These are phyloP conservation scores for Oldenlandia corymbosa DNA, from an alignment of 257 asterid genomes.

Conservation along the genomic window DNA sequence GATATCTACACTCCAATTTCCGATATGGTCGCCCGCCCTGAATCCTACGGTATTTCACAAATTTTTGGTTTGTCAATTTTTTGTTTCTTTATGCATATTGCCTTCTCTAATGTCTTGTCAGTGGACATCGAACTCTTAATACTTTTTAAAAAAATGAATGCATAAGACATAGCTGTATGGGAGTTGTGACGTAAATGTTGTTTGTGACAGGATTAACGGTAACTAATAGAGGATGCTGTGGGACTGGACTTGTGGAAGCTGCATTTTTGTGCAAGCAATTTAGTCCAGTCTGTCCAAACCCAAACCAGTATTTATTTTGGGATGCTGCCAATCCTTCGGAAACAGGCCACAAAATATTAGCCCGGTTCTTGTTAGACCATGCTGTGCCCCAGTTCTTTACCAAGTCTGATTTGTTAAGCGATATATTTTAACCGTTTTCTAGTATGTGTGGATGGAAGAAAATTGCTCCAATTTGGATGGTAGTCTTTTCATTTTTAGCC, in stretches of 20 bases:
- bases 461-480: neutral
- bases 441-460: neutral
- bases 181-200: too few species aligned
- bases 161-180: too few species aligned
- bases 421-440: neutral
- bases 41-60: constrained; percentile 20
- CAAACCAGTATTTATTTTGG: constrained; percentile 13
- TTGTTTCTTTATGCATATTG: too few species aligned
- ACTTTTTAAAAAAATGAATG: too few species aligned
- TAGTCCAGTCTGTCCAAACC: constrained; percentile 16
- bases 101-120: too few species aligned
- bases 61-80: too few species aligned
- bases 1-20: constrained; percentile 18
- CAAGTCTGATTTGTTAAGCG: too few species aligned
- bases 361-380: constrained; percentile 4
- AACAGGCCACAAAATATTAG: constrained; percentile 6
- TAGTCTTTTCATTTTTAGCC: too few species aligned
- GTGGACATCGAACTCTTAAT: too few species aligned
- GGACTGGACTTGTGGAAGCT: constrained; percentile 6
- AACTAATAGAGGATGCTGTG: constrained; percentile 16
- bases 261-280: constrained; percentile 9
- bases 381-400: neutral
- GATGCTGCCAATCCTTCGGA: constrained; percentile 17
- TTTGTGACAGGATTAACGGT: constrained; percentile 11
- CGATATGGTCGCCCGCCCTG: constrained; percentile 14